Evolutionary conservation across 2,329 filamentous ascomycete species (phyloP).

Genomic region (Alternaria sp.): DNA sequence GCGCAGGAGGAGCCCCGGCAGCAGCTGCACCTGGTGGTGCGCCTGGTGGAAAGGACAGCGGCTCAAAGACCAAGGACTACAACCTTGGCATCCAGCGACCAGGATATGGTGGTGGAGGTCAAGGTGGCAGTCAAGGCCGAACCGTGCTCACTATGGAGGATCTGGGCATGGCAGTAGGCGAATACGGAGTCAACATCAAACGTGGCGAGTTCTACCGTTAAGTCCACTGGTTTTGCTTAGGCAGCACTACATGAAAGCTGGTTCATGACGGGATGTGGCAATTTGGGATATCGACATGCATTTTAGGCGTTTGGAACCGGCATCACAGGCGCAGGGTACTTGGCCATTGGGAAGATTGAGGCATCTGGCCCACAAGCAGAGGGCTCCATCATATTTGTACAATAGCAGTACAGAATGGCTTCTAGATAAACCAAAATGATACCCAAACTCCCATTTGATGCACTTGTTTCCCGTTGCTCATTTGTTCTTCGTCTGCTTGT

Average conservation of each 20-base stretch:
- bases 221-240: neutral
- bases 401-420: constrained; percentile 43
- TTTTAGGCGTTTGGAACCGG: constrained; percentile 41
- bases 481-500: constrained; percentile 77
- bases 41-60: constrained; percentile 58
- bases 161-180: constrained; percentile 94
- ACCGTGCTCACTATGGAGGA: constrained; percentile 99
- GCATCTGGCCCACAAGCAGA: constrained; percentile 18
- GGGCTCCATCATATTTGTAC: constrained; percentile 42
- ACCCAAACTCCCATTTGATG: constrained; percentile 49
- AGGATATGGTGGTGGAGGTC: constrained; percentile 79
- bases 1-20: constrained; percentile 70
- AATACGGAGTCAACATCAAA: constrained; percentile 98
- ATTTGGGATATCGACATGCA: constrained; percentile 23
- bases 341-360: constrained; percentile 18
- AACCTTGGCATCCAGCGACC: constrained; percentile 60
- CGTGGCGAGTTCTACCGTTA: constrained; percentile 94
- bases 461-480: constrained; percentile 47
- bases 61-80: constrained; percentile 56
- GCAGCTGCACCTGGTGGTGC: constrained; percentile 64
- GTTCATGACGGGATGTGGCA: constrained; percentile 7
- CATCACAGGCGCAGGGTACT: constrained; percentile 31
- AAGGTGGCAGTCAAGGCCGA: constrained; percentile 86
- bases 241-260: neutral
- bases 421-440: constrained; percentile 44